A percentile compares a stretch with the other conserved stretches of the same genome.
phyloP scores from a whole-genome alignment of 768 basidiomycete genomes.

The Phanerochaete sordida region DNA sequence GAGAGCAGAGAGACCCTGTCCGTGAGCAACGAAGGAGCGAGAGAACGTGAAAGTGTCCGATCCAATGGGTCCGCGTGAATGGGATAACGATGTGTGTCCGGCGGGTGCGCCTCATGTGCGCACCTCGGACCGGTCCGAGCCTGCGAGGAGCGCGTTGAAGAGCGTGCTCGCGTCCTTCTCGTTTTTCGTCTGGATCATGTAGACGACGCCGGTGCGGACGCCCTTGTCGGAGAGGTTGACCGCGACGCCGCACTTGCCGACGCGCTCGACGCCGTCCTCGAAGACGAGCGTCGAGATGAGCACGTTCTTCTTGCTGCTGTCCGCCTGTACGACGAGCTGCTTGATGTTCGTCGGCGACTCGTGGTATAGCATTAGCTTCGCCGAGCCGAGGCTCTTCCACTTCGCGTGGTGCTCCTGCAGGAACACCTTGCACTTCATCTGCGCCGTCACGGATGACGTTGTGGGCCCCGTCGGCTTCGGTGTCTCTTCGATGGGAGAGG shows the following conservation, averaged over 20 bases:
- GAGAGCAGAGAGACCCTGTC: neutral
- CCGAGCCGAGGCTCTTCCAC: conserved; percentile 93
- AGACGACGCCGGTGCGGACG: conserved; percentile 87
- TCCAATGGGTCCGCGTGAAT: neutral
- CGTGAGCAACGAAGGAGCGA: conserved; percentile 1
- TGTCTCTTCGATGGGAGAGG: conserved; percentile 66
- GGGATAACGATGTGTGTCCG: neutral
- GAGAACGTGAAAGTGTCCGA: neutral
- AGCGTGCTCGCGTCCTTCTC: conserved; percentile 82
- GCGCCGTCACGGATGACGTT: conserved; percentile 73
- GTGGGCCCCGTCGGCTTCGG: conserved; percentile 58
- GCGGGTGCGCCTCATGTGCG: neutral
- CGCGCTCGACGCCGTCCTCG: conserved; percentile 94
- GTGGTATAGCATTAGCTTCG: conserved; percentile 81
- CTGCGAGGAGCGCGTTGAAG: conserved; percentile 82
- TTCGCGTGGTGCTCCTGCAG: conserved; percentile 94
- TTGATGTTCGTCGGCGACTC: conserved; percentile 87
- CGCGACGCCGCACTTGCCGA: conserved; percentile 98
- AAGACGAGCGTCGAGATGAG: conserved; percentile 95
- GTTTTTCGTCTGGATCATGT: conserved; percentile 95
- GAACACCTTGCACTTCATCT: conserved; percentile 99
- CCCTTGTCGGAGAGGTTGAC: conserved; percentile 93
- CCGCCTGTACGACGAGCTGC: conserved; percentile 92
- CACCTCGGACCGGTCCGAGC: conserved; percentile 67
- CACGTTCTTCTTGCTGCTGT: conserved; percentile 68